Conservation (phyloP, 192 early-diverging fungal species). For the Entomortierella chlamydospora region DNA sequence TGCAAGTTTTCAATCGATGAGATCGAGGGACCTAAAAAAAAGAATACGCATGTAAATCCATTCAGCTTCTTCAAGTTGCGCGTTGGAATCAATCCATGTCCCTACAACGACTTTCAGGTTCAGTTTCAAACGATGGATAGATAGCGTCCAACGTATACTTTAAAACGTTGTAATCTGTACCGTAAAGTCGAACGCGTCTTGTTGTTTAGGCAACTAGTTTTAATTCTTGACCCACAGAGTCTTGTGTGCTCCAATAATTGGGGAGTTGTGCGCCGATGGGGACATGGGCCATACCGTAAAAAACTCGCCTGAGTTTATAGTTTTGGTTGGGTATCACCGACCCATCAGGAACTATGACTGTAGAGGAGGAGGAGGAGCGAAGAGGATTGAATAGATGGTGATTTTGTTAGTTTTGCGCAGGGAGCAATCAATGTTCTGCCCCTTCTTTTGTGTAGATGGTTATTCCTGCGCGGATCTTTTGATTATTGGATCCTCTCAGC, state of each 20-base stretch:
- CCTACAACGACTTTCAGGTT: constrained; percentile 56
- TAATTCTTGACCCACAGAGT: constrained; percentile 48
- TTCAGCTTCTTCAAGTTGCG: constrained; percentile 26
- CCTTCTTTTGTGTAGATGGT: too few relatives aligned
- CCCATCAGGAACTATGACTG: constrained; percentile 38
- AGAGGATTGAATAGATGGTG: too few relatives aligned
- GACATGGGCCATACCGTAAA: constrained; percentile 60
- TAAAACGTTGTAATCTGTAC: constrained; percentile 58
- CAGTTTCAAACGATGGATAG: constrained; percentile 47
- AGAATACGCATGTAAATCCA: neutral
- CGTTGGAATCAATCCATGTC: constrained; percentile 55
- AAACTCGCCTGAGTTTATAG: constrained; percentile 41
- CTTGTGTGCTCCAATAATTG: constrained; percentile 55
- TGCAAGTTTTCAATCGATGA: constrained; percentile 55
- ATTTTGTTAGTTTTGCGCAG: too few relatives aligned
- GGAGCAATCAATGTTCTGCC: too few relatives aligned
- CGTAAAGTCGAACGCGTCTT: constrained; percentile 56
- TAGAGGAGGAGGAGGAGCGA: neutral
- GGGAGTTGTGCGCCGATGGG: constrained; percentile 51
- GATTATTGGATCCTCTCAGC: too few relatives aligned
- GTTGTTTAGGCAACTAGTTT: constrained; percentile 53
- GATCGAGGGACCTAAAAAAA: constrained; percentile 41
- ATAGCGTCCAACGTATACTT: constrained; percentile 34
- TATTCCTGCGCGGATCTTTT: too few relatives aligned
- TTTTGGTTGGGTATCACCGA: constrained; percentile 32